phyloP scores from a whole-genome alignment of 2,329 filamentous ascomycete genomes.

The Colletotrichum phormii region DNA sequence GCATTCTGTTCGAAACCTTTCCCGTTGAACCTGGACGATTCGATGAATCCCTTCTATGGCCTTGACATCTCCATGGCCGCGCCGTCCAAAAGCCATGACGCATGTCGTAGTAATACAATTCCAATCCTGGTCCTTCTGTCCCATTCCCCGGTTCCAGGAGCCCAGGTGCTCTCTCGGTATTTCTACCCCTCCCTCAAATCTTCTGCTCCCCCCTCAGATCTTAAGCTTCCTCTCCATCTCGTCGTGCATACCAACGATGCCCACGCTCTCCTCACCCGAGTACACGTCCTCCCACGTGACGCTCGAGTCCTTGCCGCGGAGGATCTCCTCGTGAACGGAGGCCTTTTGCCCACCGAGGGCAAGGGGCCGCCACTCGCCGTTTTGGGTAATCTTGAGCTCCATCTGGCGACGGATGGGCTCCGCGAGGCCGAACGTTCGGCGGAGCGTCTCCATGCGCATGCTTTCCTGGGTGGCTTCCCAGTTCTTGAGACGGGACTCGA shows the following conservation, averaged over 20 bases:
- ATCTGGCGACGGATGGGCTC: constrained; percentile 93
- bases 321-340: constrained; percentile 88
- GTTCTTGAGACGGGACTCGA: constrained; percentile 87
- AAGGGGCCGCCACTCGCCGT: constrained; percentile 83
- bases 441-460: constrained; percentile 88
- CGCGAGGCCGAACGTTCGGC: constrained; percentile 89
- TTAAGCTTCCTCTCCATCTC: constrained; percentile 95
- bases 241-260: constrained; percentile 80
- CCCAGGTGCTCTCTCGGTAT: neutral
- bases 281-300: constrained; percentile 96
- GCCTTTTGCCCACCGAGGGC: constrained; percentile 71
- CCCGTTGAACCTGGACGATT: constrained; percentile 9
- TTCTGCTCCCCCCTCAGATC: constrained; percentile 66
- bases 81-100: constrained; percentile 14
- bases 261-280: constrained; percentile 79
- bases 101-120: constrained; percentile 29
- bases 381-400: constrained; percentile 90
- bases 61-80: constrained; percentile 7
- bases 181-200: neutral
- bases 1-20: constrained; percentile 22
- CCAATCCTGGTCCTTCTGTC: constrained; percentile 4
- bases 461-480: constrained; percentile 92
- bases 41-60: constrained; percentile 15
- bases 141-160: constrained; percentile 12
- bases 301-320: constrained; percentile 81